A percentile compares a stretch with the other conserved stretches of the same genome.
phyloP scores from a whole-genome alignment of 2,329 filamentous ascomycete genomes.

The Cucurbitaria berberidis region DNA sequence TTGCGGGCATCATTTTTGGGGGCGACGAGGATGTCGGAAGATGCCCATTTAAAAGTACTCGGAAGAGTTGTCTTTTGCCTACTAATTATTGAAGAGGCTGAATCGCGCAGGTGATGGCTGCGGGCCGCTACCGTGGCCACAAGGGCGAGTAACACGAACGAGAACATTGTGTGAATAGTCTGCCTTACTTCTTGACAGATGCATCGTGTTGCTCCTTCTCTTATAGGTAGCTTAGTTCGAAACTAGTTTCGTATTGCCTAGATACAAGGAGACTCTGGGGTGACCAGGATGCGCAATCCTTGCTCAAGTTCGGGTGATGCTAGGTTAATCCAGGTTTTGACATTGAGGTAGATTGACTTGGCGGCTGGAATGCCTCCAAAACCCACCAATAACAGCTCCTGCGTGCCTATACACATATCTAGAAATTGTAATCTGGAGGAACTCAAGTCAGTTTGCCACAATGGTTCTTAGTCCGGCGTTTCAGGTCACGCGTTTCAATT shows the following conservation, averaged over 20 bases:
- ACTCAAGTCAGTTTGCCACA: not conserved
- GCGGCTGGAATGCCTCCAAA: not conserved
- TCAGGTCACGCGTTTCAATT: not conserved
- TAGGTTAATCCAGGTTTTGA: not conserved
- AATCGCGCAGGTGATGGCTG: not conserved
- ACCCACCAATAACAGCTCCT: not conserved
- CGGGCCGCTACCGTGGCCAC: conserved; percentile 15
- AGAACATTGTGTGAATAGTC: conserved; percentile 6
- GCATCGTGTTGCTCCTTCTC: not conserved
- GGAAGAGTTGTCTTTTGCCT: conserved; percentile 22
- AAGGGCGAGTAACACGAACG: conserved; percentile 12
- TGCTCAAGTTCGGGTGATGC: not conserved
- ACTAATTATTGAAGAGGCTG: not conserved
- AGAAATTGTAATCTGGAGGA: not conserved
- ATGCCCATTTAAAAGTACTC: conserved; percentile 40
- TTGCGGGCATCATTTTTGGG: conserved; percentile 38
- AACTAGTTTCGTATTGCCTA: not conserved
- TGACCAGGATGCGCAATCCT: not conserved
- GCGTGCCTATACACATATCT: not conserved
- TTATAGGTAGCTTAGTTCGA: not conserved
- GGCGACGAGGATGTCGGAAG: conserved; percentile 30
- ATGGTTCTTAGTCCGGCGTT: not conserved
- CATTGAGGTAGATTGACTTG: not conserved
- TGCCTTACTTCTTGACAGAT: not conserved
- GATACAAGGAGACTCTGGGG: not conserved